phyloP scores from a whole-genome alignment of 768 basidiomycete genomes.

The Fomitopsis serialis region DNA sequence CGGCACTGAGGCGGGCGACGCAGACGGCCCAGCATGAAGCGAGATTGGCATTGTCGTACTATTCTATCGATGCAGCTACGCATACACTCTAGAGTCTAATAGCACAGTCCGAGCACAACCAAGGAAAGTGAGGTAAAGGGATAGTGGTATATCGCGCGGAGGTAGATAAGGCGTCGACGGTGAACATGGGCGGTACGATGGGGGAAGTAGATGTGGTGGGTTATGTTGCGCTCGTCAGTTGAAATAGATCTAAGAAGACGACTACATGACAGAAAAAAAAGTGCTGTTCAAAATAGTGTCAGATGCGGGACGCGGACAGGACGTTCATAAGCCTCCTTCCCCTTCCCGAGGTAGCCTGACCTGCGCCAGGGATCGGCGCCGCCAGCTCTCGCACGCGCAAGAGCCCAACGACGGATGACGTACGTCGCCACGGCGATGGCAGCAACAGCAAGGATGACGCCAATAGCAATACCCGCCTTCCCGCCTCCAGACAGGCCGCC shows the following conservation, averaged over 20 bases:
- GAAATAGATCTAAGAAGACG: too few species aligned
- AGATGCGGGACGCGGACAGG: too few species aligned
- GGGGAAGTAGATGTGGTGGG: neutral
- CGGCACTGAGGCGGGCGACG: too few species aligned
- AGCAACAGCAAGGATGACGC: slow-evolving; percentile 42
- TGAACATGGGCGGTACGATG: neutral
- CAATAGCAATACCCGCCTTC: slow-evolving; percentile 46
- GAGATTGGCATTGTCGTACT: neutral
- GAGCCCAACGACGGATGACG: slow-evolving; percentile 44
- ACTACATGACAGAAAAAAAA: too few species aligned
- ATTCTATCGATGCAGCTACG: neutral
- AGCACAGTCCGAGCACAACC: neutral
- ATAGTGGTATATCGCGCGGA: neutral
- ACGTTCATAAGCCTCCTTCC: too few species aligned
- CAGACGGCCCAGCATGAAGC: neutral
- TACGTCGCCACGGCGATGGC: slow-evolving; percentile 35
- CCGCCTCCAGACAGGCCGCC: slow-evolving; percentile 27
- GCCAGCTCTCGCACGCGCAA: slow-evolving; percentile 23
- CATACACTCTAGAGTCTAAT: neutral
- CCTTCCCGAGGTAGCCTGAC: neutral
- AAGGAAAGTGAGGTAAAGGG: neutral
- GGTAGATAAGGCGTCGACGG: neutral
- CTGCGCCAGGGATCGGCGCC: neutral
- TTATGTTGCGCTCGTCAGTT: too few species aligned
- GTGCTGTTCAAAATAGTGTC: too few species aligned